Evolutionary conservation across 2,329 filamentous ascomycete species (phyloP).

Genomic region (Zasmidium citrigriseum): DNA sequence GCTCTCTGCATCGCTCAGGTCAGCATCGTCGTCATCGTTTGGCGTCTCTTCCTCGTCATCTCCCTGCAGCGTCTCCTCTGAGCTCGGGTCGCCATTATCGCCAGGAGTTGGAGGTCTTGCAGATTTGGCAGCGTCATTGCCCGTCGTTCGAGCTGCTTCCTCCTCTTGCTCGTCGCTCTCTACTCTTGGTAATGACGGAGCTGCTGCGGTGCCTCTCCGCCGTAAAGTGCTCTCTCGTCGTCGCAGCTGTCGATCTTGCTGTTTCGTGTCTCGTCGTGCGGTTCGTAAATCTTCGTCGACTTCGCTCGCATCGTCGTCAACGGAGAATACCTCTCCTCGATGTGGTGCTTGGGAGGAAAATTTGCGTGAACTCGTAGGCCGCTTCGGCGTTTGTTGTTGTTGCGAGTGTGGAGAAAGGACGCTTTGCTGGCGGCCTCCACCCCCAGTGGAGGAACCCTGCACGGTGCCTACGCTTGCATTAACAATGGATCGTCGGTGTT

Average conservation of each 20-base stretch:
- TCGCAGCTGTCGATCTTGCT: constrained; percentile 39
- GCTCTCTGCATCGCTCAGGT: constrained; percentile 89
- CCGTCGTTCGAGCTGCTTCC: constrained; percentile 30
- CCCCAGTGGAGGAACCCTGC: constrained; percentile 22
- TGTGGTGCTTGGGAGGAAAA: constrained; percentile 76
- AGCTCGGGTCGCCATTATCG: constrained; percentile 29
- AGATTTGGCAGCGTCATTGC: constrained; percentile 23
- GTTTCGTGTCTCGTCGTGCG: constrained; percentile 30
- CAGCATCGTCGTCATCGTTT: constrained; percentile 62
- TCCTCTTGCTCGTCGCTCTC: constrained; percentile 51
- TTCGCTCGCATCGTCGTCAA: constrained; percentile 82
- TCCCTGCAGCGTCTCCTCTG: constrained; percentile 44
- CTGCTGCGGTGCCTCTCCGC: constrained; percentile 47
- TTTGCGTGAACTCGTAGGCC: constrained; percentile 71
- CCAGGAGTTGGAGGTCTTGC: constrained; percentile 12
- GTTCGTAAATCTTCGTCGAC: constrained; percentile 68
- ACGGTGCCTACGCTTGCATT: constrained; percentile 24
- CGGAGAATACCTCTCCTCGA: constrained; percentile 83
- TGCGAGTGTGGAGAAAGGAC: constrained; percentile 19
- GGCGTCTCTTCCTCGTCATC: constrained; percentile 40
- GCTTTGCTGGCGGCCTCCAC: constrained; percentile 15
- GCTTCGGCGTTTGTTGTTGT: constrained; percentile 53
- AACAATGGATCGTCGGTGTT: not conserved
- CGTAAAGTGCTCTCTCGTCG: constrained; percentile 55
- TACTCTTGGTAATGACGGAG: constrained; percentile 51